Evolutionary conservation across 768 basidiomycete genomes (phyloP).

Genomic region (Boletus rubroflammeus): DNA sequence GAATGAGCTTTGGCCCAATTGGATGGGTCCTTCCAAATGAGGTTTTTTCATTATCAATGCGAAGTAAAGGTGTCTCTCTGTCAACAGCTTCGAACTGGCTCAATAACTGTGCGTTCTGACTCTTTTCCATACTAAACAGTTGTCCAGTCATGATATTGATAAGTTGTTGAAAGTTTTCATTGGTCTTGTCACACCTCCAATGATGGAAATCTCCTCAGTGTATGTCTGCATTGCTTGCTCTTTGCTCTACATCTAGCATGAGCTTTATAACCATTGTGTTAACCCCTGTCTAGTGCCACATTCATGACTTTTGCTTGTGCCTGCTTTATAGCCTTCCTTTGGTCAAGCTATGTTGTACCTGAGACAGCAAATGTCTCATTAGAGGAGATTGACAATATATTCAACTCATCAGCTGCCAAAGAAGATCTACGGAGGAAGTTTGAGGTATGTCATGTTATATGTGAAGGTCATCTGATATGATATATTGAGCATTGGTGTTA

Average conservation of each 20-base stretch:
- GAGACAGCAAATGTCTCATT: slow-evolving; percentile 76
- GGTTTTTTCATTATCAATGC: slow-evolving; percentile 74
- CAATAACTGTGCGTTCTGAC: slow-evolving; percentile 60
- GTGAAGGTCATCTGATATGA: not conserved
- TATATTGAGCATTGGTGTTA: slow-evolving; percentile 20
- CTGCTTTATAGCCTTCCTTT: slow-evolving; percentile 64
- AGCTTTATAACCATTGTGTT: not conserved
- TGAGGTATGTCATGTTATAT: slow-evolving; percentile 40
- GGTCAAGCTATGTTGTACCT: slow-evolving; percentile 66
- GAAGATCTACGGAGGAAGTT: slow-evolving; percentile 50
- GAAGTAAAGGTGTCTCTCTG: slow-evolving; percentile 78
- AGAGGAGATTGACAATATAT: slow-evolving; percentile 72
- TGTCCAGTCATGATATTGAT: slow-evolving; percentile 1
- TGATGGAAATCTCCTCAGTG: slow-evolving; percentile 61
- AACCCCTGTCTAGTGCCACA: slow-evolving; percentile 45
- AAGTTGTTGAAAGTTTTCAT: slow-evolving; percentile 53
- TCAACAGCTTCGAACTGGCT: slow-evolving; percentile 85
- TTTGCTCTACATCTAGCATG: not conserved
- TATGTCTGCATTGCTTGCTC: slow-evolving; percentile 23
- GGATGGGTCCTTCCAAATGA: slow-evolving; percentile 84
- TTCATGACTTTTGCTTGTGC: slow-evolving; percentile 64
- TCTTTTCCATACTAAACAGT: not conserved
- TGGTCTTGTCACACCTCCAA: slow-evolving; percentile 65
- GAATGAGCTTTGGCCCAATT: slow-evolving; percentile 73
- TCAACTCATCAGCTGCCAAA: slow-evolving; percentile 52